Conservation (phyloP, 2,329 filamentous ascomycete species). For the Neoarthrinium moseri region DNA sequence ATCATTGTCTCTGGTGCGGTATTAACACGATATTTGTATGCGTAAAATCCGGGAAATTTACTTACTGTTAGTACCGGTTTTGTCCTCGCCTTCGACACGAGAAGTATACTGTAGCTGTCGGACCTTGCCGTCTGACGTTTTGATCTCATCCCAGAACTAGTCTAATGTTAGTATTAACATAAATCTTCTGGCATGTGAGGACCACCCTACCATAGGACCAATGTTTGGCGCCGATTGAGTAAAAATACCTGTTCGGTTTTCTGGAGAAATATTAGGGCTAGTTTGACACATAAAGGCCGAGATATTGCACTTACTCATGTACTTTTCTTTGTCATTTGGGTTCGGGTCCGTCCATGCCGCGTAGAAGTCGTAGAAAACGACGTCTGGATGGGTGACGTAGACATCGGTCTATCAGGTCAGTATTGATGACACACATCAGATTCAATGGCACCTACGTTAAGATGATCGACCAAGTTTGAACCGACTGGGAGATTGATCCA, state of each 20-base stretch:
- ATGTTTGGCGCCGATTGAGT: conserved; percentile 64
- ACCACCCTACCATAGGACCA: conserved; percentile 49
- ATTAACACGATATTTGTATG: not conserved
- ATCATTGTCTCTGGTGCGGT: conserved; percentile 40
- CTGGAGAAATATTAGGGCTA: conserved; percentile 7
- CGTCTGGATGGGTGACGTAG: conserved; percentile 40
- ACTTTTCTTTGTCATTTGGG: conserved; percentile 37
- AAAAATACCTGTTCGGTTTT: conserved; percentile 39
- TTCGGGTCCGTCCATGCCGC: conserved; percentile 53
- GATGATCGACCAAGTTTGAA: conserved; percentile 57
- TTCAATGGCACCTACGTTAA: conserved; percentile 33
- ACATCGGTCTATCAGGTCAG: conserved; percentile 40
- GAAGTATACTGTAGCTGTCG: conserved; percentile 67
- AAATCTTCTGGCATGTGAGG: not conserved
- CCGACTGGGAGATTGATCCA: conserved; percentile 62
- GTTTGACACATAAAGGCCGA: too few relatives aligned
- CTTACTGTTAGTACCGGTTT: conserved; percentile 30
- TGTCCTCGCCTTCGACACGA: conserved; percentile 54
- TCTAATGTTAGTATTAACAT: not conserved
- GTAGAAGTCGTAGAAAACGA: conserved; percentile 64
- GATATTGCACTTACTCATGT: conserved; percentile 41
- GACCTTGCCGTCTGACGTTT: conserved; percentile 54
- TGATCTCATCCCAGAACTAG: conserved; percentile 55
- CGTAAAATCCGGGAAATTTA: not conserved
- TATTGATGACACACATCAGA: not conserved